A percentile compares a stretch with the other conserved stretches of the same genome.
Conservation (phyloP, 2,329 filamentous ascomycete species). For the Aschersonia sp. region DNA sequence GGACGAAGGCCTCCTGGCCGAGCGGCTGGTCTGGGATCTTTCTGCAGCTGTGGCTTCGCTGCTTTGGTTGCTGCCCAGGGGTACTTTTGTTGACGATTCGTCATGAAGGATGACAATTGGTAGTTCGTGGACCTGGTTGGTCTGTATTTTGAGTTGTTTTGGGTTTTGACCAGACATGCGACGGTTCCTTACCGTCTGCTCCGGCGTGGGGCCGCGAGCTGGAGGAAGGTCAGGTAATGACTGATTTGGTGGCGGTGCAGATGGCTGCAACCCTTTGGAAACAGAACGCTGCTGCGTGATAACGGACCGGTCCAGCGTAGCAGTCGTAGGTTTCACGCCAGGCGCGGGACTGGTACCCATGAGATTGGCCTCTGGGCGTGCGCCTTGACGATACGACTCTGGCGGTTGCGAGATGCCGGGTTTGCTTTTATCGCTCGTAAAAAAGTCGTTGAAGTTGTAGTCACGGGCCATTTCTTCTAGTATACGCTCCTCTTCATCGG, state of each 20-base stretch:
- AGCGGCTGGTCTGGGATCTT: slow-evolving; percentile 2
- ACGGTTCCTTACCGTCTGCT: slow-evolving; percentile 52
- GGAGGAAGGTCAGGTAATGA: slow-evolving; percentile 29
- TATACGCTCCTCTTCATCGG: slow-evolving; percentile 60
- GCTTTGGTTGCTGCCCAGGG: slow-evolving; percentile 5
- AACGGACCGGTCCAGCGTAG: slow-evolving; percentile 47
- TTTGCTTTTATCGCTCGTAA: slow-evolving; percentile 44
- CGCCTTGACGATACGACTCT: slow-evolving; percentile 63
- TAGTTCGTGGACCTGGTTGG: slow-evolving; percentile 22
- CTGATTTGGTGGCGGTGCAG: slow-evolving; percentile 33
- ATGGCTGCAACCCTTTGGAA: slow-evolving; percentile 10
- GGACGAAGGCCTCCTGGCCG: slow-evolving; percentile 1
- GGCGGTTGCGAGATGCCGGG: slow-evolving; percentile 21
- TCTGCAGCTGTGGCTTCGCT: slow-evolving; percentile 1
- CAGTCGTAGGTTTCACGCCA: slow-evolving; percentile 46
- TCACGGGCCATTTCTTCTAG: slow-evolving; percentile 80
- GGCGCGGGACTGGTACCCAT: background rate
- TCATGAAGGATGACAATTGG: slow-evolving; percentile 4
- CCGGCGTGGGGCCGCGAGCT: slow-evolving; percentile 15
- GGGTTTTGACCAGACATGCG: slow-evolving; percentile 67
- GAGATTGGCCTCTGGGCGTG: slow-evolving; percentile 61
- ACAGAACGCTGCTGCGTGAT: slow-evolving; percentile 6
- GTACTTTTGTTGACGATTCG: slow-evolving; percentile 1
- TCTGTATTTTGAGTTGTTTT: slow-evolving; percentile 84
- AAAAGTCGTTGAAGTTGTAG: slow-evolving; percentile 70